Evolutionary conservation across 208 protist species (phyloP).

Genomic region (Leishmania gerbilli): DNA sequence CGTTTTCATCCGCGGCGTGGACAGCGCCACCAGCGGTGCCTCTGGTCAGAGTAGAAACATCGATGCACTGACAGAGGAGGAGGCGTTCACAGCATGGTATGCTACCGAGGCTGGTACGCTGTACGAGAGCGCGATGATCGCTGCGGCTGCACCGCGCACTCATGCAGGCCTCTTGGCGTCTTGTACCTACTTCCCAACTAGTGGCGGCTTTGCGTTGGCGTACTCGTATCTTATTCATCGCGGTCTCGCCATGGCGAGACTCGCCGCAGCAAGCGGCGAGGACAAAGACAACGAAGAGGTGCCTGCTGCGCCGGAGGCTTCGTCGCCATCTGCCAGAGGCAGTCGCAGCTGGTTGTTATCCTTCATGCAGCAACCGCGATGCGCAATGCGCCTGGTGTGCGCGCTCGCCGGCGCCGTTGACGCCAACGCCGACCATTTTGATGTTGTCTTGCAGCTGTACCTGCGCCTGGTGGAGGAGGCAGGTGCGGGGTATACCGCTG

Average conservation of each 20-base stretch:
- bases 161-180: neutral
- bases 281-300: neutral
- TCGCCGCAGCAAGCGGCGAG: neutral
- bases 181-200: neutral
- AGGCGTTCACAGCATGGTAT: constrained; percentile 21
- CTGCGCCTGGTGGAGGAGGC: constrained; percentile 36
- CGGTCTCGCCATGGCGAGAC: neutral
- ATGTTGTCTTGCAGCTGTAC: constrained; percentile 36
- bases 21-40: neutral
- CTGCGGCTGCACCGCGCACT: constrained; percentile 1
- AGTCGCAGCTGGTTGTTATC: constrained; percentile 3
- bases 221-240: constrained; percentile 24
- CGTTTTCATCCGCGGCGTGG: constrained; percentile 18
- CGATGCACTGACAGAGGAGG: neutral
- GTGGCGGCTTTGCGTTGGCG: constrained; percentile 10
- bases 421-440: constrained; percentile 44
- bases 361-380: neutral
- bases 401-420: constrained; percentile 40
- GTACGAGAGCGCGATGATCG: constrained; percentile 20
- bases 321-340: neutral
- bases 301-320: neutral
- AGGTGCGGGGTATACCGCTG: constrained; percentile 37
- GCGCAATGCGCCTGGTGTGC: constrained; percentile 29
- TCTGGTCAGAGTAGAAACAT: neutral
- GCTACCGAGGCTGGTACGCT: constrained; percentile 8